Conservation (phyloP, 202 grass and related monocot genomes). For the Zoysia matrella region DNA sequence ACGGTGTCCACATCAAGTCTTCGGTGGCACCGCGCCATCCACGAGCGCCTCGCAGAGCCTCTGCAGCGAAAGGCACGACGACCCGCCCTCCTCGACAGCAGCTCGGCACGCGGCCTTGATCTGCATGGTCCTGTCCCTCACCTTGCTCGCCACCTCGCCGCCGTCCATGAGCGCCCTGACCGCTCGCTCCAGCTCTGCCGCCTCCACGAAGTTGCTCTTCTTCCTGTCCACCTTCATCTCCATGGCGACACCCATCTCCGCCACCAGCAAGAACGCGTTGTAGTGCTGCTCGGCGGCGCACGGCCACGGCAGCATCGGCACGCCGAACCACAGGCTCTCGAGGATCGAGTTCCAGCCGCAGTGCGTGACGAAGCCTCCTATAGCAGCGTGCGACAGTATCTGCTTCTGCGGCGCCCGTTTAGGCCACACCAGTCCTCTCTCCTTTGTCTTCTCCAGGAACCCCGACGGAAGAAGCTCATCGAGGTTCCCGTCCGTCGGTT, state of each 20-base stretch:
- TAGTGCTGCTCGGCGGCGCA: constrained; percentile 61
- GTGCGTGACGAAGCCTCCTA: constrained; percentile 41
- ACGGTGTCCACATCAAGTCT: too few relatives aligned
- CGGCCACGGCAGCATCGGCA: constrained; percentile 61
- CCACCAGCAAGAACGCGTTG: constrained; percentile 57
- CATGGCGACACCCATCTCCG: constrained; percentile 34
- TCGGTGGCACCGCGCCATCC: background rate
- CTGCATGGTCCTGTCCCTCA: constrained; percentile 38
- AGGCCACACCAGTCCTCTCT: constrained; percentile 56
- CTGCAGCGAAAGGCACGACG: constrained; percentile 43
- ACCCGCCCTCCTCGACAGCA: constrained; percentile 48
- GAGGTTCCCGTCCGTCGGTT: constrained; percentile 48
- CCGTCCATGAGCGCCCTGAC: constrained; percentile 53
- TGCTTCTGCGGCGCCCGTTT: constrained; percentile 53
- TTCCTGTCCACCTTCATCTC: constrained; percentile 38
- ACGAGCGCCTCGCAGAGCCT: constrained; percentile 20
- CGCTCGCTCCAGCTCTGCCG: constrained; percentile 56
- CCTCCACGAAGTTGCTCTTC: constrained; percentile 44
- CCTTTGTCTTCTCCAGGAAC: constrained; percentile 57
- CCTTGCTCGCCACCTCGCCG: constrained; percentile 42
- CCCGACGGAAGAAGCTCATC: constrained; percentile 55
- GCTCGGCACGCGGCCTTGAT: constrained; percentile 53
- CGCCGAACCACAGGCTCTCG: constrained; percentile 60
- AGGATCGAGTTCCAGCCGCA: constrained; percentile 63
- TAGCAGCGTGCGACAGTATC: constrained; percentile 50